These are phyloP conservation scores for Stachybotrys echinatus DNA, from an alignment of 2,329 filamentous ascomycete genomes.

Conservation along the genomic window DNA sequence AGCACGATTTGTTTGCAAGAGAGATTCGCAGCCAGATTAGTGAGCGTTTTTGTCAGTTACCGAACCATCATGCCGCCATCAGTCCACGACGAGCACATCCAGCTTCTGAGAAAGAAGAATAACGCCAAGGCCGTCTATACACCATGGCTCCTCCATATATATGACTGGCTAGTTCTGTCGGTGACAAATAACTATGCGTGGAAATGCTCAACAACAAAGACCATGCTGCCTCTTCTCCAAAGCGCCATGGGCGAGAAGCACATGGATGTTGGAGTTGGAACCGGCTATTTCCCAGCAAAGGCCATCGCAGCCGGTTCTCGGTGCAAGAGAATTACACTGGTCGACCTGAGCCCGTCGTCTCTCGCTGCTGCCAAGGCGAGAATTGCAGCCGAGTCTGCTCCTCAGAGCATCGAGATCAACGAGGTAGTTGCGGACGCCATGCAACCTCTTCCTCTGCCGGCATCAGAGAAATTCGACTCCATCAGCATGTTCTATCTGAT, in stretches of 20 bases:
- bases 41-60: too few relatives aligned
- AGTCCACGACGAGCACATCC: too few relatives aligned
- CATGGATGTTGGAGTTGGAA: constrained; percentile 34
- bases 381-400: too few relatives aligned
- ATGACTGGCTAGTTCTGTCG: neutral
- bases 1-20: too few relatives aligned
- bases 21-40: too few relatives aligned
- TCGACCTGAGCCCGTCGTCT: too few relatives aligned
- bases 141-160: neutral
- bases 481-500: constrained; percentile 22
- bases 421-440: constrained; percentile 5
- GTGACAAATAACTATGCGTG: neutral
- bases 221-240: neutral
- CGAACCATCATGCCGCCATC: too few relatives aligned
- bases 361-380: too few relatives aligned
- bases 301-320: constrained; percentile 10
- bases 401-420: too few relatives aligned
- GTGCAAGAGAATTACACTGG: constrained; percentile 23
- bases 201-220: neutral
- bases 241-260: neutral
- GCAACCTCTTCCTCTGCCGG: constrained; percentile 20
- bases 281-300: constrained; percentile 29
- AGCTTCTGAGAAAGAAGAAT: neutral
- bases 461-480: constrained; percentile 26
- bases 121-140: neutral